Evolutionary conservation across 176 grass and related monocot species (phyloP).

Genomic region (Eleusine coracana): DNA sequence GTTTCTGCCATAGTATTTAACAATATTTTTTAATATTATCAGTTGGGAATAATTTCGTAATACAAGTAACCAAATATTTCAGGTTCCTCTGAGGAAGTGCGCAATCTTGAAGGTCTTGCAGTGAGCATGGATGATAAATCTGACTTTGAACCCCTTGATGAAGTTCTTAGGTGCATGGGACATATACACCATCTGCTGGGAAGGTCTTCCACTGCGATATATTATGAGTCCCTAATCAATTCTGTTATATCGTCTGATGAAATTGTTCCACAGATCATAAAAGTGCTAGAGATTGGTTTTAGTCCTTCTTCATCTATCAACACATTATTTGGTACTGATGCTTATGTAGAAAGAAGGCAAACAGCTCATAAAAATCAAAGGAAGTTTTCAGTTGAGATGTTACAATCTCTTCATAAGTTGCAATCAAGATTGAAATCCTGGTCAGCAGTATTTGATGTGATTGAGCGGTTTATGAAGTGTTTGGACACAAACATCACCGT

Average conservation of each 20-base stretch:
- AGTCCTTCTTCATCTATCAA: constrained; percentile 61
- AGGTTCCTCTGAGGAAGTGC: constrained; percentile 75
- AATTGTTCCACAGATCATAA: constrained; percentile 78
- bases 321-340: constrained; percentile 72
- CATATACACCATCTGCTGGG: constrained; percentile 81
- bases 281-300: constrained; percentile 72
- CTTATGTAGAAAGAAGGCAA: constrained; percentile 74
- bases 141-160: constrained; percentile 64
- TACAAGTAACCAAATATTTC: constrained; percentile 41
- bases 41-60: constrained; percentile 24
- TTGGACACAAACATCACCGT: constrained; percentile 50
- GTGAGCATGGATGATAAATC: constrained; percentile 43
- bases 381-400: constrained; percentile 94
- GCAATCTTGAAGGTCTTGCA: constrained; percentile 23
- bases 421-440: constrained; percentile 70
- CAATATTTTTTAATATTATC: constrained; percentile 22
- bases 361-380: constrained; percentile 77
- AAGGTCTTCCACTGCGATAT: constrained; percentile 75
- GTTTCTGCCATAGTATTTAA: constrained; percentile 44
- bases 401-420: constrained; percentile 75
- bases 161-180: constrained; percentile 91
- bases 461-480: constrained; percentile 79
- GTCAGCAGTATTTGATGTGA: constrained; percentile 64
- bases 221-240: constrained; percentile 80
- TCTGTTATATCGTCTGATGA: constrained; percentile 72